Conservation (phyloP, 176 grass and related monocot species). For the Zizania latifolia region DNA sequence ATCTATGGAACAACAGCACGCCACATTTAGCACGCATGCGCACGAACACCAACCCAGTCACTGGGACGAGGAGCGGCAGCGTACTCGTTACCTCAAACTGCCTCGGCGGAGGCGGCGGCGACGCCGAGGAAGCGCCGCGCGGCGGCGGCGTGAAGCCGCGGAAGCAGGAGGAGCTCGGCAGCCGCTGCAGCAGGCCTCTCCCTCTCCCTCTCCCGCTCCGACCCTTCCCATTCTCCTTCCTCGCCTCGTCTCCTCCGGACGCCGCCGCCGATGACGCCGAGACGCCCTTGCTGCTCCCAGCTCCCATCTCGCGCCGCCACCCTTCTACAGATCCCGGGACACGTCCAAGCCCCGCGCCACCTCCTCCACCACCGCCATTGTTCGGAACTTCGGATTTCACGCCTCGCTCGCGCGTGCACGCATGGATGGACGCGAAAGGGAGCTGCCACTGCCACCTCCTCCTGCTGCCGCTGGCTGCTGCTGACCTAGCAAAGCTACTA, state of each 20-base stretch:
- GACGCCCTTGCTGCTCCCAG: conserved; percentile 65
- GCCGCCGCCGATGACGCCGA: conserved; percentile 9
- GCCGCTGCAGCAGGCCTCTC: conserved; percentile 27
- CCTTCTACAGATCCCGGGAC: conserved; percentile 35
- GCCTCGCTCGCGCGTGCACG: conserved; percentile 18
- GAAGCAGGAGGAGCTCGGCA: conserved; percentile 77
- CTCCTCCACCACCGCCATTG: conserved; percentile 24
- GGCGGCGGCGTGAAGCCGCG: conserved; percentile 30
- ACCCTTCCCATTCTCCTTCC: conserved; percentile 22
- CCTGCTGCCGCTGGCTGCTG: background rate
- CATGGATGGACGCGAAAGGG: background rate
- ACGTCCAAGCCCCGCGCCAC: too few relatives aligned
- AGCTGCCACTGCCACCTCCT: background rate
- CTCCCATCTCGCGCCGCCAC: conserved; percentile 50
- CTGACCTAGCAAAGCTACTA: conserved; percentile 15
- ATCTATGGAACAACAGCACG: background rate
- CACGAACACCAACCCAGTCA: background rate
- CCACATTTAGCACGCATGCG: background rate
- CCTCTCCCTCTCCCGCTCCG: conserved; percentile 20
- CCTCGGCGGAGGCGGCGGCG: background rate
- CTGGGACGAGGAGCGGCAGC: too few relatives aligned
- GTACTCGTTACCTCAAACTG: conserved; percentile 18
- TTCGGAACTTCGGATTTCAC: background rate
- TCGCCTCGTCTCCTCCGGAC: background rate
- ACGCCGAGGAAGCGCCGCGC: conserved; percentile 7